Base-by-base conservation (phyloP, 2,329 filamentous ascomycete species). In the Colletotrichum siamense region DNA sequence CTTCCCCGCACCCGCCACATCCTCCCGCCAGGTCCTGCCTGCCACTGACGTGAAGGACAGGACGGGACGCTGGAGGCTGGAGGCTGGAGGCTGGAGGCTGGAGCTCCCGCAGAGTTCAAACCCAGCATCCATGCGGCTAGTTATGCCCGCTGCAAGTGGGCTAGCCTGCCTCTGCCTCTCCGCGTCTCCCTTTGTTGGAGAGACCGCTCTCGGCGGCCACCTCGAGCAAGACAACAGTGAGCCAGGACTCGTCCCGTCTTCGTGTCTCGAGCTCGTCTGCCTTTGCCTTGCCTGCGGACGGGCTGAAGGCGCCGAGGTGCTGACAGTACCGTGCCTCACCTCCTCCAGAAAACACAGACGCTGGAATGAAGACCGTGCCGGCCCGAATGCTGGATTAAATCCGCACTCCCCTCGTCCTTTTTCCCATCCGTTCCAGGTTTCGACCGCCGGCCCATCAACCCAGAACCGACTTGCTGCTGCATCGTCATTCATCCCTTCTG, bases 1-100 rank as follows among this genome's bases (percentile, higher is more conserved):
- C 62, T 67, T 64, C 73, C 73, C 73, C 73, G 73, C 73, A 75
- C 32, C 55, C 32, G 69, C 59, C 59, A 49, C 62, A 44, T 32
- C 26, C 34, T 73, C 24, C 44, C 8, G 16, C 61, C 30, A 55
- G 69, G 52, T 68, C 63, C 24, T 36, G 68, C 68, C 57, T 70
- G 68, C 68, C 64, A 32, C 64, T 24, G 32, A 30, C 22, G 36
- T 52, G 24, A 44, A 28, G 34, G 12, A 15, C 16, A 64, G 32
- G 62, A 22, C 30, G 36, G 28, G 30, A 64, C 6, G 39, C 39
- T 49, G 39, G 39, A 49, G 18, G 39, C 18, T 49, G 39, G 39
- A 44, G 16, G 39, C 39, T 49, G 39, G 44, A 52, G 44, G 39
- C 18, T 49, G 39, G 39, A 49, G 18, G 44, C 44, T 52, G 44